Conservation (phyloP, 2,329 filamentous ascomycete species). For the Aaosphaeria pasadenensis region DNA sequence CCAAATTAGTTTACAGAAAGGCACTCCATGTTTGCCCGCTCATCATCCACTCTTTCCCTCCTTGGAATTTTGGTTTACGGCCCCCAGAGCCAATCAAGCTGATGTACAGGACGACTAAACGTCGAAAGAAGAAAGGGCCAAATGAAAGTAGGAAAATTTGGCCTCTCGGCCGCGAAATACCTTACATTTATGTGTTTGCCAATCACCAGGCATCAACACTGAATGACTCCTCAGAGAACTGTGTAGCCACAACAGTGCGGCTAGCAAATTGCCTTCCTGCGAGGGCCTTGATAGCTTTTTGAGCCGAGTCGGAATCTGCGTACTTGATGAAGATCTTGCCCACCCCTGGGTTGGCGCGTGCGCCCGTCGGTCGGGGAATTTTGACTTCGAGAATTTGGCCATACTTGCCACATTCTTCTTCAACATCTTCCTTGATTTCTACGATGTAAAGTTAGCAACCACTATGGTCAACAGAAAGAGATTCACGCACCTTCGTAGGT, state of each 20-base stretch:
- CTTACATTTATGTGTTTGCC: not conserved
- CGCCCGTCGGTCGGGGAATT: constrained; percentile 81
- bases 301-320: constrained; percentile 71
- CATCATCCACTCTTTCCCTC: too few species aligned
- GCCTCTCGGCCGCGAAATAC: not conserved
- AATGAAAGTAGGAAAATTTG: not conserved
- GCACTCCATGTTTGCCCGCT: too few species aligned
- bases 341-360: constrained; percentile 81
- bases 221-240: constrained; percentile 97
- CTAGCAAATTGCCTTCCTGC: constrained; percentile 95
- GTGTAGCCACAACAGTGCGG: constrained; percentile 92
- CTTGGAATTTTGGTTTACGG: too few species aligned
- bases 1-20: too few species aligned
- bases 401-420: constrained; percentile 90
- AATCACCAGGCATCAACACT: constrained; percentile 82
- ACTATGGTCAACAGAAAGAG: not conserved
- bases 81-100: not conserved
- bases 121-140: not conserved
- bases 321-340: constrained; percentile 99
- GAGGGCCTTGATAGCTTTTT: constrained; percentile 82
- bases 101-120: not conserved
- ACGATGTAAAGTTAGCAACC: constrained; percentile 34
- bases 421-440: constrained; percentile 97
- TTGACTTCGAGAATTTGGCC: constrained; percentile 85
- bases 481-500: constrained; percentile 79